Percentiles rank a stretch among this genome's conserved stretches.
These are phyloP conservation scores for Pelargonium cotyledonis DNA, from an alignment of 441 rosid genomes.

Conservation along the genomic window DNA sequence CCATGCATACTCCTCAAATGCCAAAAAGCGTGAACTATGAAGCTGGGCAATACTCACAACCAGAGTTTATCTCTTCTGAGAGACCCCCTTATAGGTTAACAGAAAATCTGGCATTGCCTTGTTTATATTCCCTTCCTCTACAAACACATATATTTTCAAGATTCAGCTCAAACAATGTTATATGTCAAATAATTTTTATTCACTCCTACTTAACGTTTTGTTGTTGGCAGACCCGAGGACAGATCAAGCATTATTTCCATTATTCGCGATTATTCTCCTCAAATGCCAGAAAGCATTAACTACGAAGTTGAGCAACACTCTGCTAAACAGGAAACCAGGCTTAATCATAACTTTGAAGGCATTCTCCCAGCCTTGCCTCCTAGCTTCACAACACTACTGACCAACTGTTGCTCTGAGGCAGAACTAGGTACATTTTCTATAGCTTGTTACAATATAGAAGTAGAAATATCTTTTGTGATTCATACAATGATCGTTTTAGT, in stretches of 20 bases:
- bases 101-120: background rate
- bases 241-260: background rate
- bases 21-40: conserved; percentile 27
- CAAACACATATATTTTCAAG: no score
- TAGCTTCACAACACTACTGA: conserved; percentile 62
- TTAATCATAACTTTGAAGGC: conserved; percentile 23
- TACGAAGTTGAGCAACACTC: conserved; percentile 3
- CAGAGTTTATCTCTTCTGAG: conserved; percentile 3
- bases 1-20: conserved; percentile 38
- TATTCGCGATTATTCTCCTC: background rate
- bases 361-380: conserved; percentile 47
- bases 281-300: conserved; percentile 3
- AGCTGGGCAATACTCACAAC: conserved; percentile 28
- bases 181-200: background rate
- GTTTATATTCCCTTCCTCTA: background rate
- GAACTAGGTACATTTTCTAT: conserved; percentile 38
- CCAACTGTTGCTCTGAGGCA: conserved; percentile 42
- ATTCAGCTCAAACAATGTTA: no score
- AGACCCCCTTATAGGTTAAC: conserved; percentile 1
- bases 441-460: background rate
- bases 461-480: conserved; percentile 10
- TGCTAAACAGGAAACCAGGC: conserved; percentile 22
- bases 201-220: background rate
- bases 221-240: conserved; percentile 9
- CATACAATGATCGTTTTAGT: conserved; percentile 17